phyloP scores from a whole-genome alignment of 2,329 filamentous ascomycete genomes.

The Geosmithia morbida region DNA sequence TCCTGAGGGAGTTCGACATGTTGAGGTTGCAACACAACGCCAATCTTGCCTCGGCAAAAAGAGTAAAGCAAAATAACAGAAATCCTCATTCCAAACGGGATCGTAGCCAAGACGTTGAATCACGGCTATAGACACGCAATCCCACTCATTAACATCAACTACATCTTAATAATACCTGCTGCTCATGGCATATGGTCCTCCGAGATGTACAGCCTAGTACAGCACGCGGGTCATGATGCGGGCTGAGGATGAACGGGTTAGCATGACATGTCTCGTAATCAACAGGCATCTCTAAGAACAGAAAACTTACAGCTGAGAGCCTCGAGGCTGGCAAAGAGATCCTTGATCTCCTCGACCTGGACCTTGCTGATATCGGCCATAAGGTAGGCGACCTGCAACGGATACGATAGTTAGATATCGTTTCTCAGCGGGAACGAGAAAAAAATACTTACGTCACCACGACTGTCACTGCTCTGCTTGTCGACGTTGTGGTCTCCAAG shows the following conservation, averaged over 20 bases:
- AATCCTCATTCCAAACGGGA: background rate
- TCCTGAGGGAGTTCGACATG: background rate
- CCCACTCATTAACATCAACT: background rate
- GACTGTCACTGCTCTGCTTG: constrained; percentile 95
- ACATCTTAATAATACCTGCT: background rate
- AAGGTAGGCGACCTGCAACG: constrained; percentile 55
- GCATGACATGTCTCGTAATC: background rate
- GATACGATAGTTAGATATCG: constrained; percentile 19
- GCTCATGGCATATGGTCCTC: too few species aligned
- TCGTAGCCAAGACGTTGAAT: background rate
- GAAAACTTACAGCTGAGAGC: constrained; percentile 54
- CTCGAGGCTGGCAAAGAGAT: constrained; percentile 73
- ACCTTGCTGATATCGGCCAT: constrained; percentile 97
- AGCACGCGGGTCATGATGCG: constrained; percentile 32
- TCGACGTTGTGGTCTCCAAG: constrained; percentile 93
- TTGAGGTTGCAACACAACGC: constrained; percentile 1
- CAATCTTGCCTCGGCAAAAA: background rate
- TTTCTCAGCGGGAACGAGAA: background rate
- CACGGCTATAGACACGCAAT: background rate
- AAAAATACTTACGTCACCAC: constrained; percentile 47
- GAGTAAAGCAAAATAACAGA: background rate
- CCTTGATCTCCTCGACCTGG: constrained; percentile 65
- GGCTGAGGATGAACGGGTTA: constrained; percentile 13
- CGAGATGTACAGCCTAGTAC: constrained; percentile 17
- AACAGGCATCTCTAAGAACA: constrained; percentile 1